These are phyloP conservation scores for Capsicum rhomboideum DNA, from an alignment of 257 asterid species.

Conservation along the genomic window DNA sequence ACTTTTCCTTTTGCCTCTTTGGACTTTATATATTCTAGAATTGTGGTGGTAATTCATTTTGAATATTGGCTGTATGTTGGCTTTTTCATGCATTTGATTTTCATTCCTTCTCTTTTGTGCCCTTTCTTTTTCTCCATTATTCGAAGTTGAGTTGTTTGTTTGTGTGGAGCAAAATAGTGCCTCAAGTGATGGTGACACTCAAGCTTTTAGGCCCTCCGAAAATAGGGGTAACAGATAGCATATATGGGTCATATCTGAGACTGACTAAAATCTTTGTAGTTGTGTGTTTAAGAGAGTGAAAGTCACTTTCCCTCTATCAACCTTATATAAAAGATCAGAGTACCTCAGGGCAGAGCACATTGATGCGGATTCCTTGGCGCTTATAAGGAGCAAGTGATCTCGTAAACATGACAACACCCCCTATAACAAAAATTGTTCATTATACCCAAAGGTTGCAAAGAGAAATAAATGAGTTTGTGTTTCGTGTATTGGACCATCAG, in stretches of 20 bases:
- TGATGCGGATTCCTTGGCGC: slow-evolving; percentile 85
- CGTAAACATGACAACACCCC: slow-evolving; percentile 83
- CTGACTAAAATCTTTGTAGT: background rate
- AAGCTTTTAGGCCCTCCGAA: background rate
- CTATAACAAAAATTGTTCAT: slow-evolving; percentile 22
- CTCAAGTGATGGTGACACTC: background rate
- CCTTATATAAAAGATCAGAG: background rate
- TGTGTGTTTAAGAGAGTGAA: background rate
- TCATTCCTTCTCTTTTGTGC: background rate
- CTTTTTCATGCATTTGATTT: background rate
- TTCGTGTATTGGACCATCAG: background rate
- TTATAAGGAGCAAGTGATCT: slow-evolving; percentile 73
- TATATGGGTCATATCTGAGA: background rate
- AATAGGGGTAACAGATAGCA: background rate
- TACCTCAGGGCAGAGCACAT: slow-evolving; percentile 98
- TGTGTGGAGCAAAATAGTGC: background rate
- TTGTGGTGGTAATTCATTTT: background rate
- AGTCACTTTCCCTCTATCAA: background rate
- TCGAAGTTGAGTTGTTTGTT: background rate
- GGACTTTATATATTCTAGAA: background rate
- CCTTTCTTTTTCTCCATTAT: background rate
- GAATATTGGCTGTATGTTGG: background rate
- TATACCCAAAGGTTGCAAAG: slow-evolving; percentile 9
- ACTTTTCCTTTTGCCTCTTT: background rate
- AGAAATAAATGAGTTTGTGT: background rate